Base-by-base conservation (phyloP, 2,329 filamentous ascomycete species). In the Exophiala sp. region DNA sequence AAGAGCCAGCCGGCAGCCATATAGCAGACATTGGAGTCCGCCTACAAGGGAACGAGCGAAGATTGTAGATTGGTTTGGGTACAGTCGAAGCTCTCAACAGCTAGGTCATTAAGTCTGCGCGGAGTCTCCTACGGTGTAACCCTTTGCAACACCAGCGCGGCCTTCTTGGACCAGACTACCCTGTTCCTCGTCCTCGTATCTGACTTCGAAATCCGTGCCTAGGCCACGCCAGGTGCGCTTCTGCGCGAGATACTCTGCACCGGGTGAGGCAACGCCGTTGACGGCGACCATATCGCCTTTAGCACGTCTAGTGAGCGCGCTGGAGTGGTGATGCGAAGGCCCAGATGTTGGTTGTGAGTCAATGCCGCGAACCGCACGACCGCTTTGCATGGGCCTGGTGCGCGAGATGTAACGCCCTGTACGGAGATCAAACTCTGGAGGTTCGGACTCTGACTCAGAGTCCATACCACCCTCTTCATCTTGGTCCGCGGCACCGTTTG, bases 171-270 rank as follows among this genome's bases (percentile, higher is more conserved):
- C 78, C 14, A 79, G 66, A 1, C 85, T 83, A 48, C 85, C 77
- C 37, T 58, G 21, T 18, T 52, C 73, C 42, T 77, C 74, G n/a
- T 78, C 74, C 23, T 83, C 79, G 57, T 79, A 80, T 57, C 68
- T 70, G 52, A 80, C 74, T 51, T 77, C 74, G 61, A 89, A 94
- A 65, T 98, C 93, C 55, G 81, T 95, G 0, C 93, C 93, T 19
- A 98, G 70, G 0, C 93, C 93, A 63, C 85, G 85, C 93, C 93
- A 98, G 2, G 88, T 95, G 49, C 93, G 73, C 62, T 90, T 80
- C 2, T 84, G 86, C 24, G 84, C 79, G 56, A 98, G 70, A 60
- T 80, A 97, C 66, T 96, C 88, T 0, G 93, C 93, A 0, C 88
- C 93, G 0, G 93, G 93, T 39, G 91, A 97, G n/a, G 85, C 75